Percentiles rank a stretch among this genome's conserved stretches.
Conservation (phyloP, 2,329 filamentous ascomycete species). For the Fusarium napiforme region DNA sequence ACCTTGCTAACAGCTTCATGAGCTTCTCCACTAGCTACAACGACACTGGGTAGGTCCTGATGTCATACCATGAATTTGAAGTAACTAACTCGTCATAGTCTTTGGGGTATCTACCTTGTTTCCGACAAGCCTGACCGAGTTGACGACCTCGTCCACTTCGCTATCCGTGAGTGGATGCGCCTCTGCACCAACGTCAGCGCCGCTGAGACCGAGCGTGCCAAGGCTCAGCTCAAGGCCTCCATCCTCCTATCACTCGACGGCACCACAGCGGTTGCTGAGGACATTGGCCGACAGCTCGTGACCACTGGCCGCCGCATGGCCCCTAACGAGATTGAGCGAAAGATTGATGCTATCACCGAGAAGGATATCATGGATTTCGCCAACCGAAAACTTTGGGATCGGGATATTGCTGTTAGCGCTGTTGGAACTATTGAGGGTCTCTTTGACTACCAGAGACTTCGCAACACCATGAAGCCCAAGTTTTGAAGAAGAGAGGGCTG, state of each 20-base stretch:
- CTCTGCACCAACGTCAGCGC: conserved; percentile 88
- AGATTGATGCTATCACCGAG: conserved; percentile 87
- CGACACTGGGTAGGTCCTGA: conserved; percentile 84
- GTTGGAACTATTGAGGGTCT: conserved; percentile 92
- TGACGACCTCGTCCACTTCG: conserved; percentile 98
- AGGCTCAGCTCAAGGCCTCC: conserved; percentile 98
- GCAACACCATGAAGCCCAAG: conserved; percentile 90
- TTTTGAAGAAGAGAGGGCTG: conserved; percentile 55
- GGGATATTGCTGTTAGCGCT: conserved; percentile 92
- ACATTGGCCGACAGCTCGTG: conserved; percentile 98
- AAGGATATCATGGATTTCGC: conserved; percentile 98
- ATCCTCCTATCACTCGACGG: conserved; percentile 97
- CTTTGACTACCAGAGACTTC: conserved; percentile 80
- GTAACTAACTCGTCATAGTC: conserved; percentile 64
- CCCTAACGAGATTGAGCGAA: conserved; percentile 93
- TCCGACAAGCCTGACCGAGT: conserved; percentile 87
- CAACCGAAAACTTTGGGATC: conserved; percentile 95
- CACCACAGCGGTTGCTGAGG: conserved; percentile 96
- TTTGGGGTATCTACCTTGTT: conserved; percentile 99
- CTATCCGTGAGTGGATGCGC: conserved; percentile 97
- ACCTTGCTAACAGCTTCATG: conserved; percentile 99
- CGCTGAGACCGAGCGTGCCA: conserved; percentile 96
- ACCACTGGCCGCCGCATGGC: conserved; percentile 93
- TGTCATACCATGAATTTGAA: neutral
- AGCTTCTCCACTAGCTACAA: conserved; percentile 99